Base-by-base conservation (phyloP, 1,284 basidiomycete genomes). In the Cryptococcus sp. region DNA sequence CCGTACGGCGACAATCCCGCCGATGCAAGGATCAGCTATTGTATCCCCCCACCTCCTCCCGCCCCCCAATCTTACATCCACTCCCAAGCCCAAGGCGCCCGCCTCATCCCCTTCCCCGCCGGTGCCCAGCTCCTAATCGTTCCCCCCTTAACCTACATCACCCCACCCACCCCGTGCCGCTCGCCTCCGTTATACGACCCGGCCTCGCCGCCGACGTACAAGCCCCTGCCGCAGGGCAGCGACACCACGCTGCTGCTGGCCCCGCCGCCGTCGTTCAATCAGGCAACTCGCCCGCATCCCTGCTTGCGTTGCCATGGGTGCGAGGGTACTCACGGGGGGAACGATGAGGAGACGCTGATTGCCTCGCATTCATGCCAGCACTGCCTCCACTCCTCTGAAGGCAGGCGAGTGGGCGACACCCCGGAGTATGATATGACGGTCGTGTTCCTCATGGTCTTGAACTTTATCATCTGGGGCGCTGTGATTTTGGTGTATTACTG, bases 131-230 rank as follows among this genome's bases (percentile, higher is more conserved):
- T 23, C 35, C 35, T 38, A 8, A 24, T 40, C 21, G 28, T 43
- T 12, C 16, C 21, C 23, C 24, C 7, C 46, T 8, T 37, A 16
- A 36, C 37, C 28, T n/a, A 18, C 38, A n/a, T 16, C 37, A 20
- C 40, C 11, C 44, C 44, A 6, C 40, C 46, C 49, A 49, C 38
- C 50, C 37, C 23, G 46, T 28, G 8, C 36, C 43, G 11, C 13
- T 33, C 42, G 11, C 38, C 45, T 16, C 53, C 49, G 24, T 13
- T 24, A 20, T 51, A 50, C 43, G 18, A 16, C 21, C 21, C 52
- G n/a, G 18, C 42, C 23, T 57, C 56, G 4, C 60, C 60, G 13
- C 60, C 60, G 20, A 16, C 13, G 24, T 61, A 61, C 56, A 55
- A 54, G 23, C 56, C 50, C 7, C 37, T 61, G n/a, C 53, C 55